phyloP scores from a whole-genome alignment of 192 early-diverging fungal species.

The Coemansia sp. region DNA sequence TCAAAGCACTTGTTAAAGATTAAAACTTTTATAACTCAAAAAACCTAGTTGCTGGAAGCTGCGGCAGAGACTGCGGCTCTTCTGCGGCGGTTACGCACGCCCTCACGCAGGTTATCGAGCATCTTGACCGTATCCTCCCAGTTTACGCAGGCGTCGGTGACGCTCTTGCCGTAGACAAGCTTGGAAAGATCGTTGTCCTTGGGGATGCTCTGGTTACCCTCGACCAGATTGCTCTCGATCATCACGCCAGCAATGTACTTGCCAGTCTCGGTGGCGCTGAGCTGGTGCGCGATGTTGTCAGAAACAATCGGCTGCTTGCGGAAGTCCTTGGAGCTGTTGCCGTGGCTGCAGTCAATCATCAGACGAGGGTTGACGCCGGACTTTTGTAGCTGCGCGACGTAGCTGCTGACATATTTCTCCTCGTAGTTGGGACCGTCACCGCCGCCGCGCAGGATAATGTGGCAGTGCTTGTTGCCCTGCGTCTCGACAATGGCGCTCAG shows the following conservation, averaged over 20 bases:
- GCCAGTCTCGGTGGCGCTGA: conserved; percentile 63
- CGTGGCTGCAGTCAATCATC: conserved; percentile 97
- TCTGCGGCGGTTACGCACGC: conserved; percentile 68
- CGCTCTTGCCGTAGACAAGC: conserved; percentile 82
- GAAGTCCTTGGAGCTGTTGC: conserved; percentile 88
- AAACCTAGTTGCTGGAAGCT: conserved; percentile 3
- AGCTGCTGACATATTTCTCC: conserved; percentile 62
- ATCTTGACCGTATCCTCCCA: conserved; percentile 87
- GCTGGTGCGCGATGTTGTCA: conserved; percentile 62
- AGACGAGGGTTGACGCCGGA: conserved; percentile 61
- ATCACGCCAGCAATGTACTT: conserved; percentile 89
- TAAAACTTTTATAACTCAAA: neutral
- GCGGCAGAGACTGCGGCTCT: conserved; percentile 21
- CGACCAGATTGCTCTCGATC: conserved; percentile 91
- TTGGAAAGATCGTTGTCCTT: conserved; percentile 65
- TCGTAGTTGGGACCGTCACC: conserved; percentile 89
- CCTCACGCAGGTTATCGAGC: conserved; percentile 71
- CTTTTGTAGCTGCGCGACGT: conserved; percentile 59
- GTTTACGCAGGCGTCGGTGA: conserved; percentile 92
- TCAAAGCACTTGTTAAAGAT: neutral
- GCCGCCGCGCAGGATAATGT: conserved; percentile 92
- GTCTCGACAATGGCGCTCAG: conserved; percentile 81
- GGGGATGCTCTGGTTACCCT: conserved; percentile 82
- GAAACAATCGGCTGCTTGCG: conserved; percentile 82
- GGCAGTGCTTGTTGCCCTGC: conserved; percentile 87